Evolutionary conservation across 495 filamentous ascomycete species (phyloP), one percentile per base, ranked within the genome.

Genomic region (Neurospora sp.): DNA sequence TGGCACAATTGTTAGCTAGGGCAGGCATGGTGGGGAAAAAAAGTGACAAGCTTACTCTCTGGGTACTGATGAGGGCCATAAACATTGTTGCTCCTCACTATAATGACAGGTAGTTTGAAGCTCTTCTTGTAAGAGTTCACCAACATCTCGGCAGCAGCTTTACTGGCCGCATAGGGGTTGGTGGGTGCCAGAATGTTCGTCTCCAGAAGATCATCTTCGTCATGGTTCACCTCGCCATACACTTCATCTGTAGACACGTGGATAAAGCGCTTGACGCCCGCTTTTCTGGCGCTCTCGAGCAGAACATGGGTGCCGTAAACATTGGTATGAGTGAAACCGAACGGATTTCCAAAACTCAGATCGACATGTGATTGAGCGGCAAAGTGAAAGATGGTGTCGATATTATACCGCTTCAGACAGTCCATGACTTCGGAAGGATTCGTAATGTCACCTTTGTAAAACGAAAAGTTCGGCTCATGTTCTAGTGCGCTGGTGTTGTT

Each of bases 31-130:
- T 11, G 46, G 38, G 35, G 2, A 10, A 44, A 12, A 53, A 5
- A 35, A 8, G 40, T 14, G 35, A 59, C 6, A 6, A 22, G 80
- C 88, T 78, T 83, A 92, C 91, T 93, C 80, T 94, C 91, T 1
- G 91, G 91, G 75, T 88, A 94, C 78, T 93, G 92, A 78, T 91
- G 89, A 16, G 92, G 92, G 0, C 92, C 92, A 74, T 92, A 93
- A 35, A 94, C 89, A 75, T 94, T 94, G 83, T 93, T 94, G 75
- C 89, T 88, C 27, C 91, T 85, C 48, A 91, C 88, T 73, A 93
- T 89, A 74, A 93, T 90, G 31, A 87, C 86, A 3, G 91, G 90
- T 12, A 93, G 83, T 71, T 89, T 88, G 81, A 91, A 93, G 78
- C 86, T 89, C 81, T 91, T 92, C 76, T 86, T 85, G 79, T 92